A percentile compares a stretch with the other conserved stretches of the same genome.
Evolutionary conservation across 225 moss, liverwort and hornwort species (phyloP).

Genomic region (Physcomitrellopsis africana): DNA sequence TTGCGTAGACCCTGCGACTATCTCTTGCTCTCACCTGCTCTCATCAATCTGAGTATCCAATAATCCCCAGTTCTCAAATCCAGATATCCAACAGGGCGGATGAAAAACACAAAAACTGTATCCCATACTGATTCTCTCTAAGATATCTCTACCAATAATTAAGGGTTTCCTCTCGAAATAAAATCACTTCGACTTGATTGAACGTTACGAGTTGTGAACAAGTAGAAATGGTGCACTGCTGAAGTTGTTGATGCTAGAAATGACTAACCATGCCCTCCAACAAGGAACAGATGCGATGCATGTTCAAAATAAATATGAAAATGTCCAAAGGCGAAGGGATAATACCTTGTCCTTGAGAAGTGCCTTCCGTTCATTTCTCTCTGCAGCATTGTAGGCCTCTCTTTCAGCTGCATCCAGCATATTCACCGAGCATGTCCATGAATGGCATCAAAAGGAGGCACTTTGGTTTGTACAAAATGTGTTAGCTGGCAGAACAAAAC

Average conservation of each 20-base stretch:
- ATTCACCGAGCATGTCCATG: conserved; percentile 24
- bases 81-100: background rate
- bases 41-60: background rate
- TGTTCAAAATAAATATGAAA: background rate
- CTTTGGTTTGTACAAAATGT: background rate
- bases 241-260: background rate
- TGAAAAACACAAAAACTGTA: background rate
- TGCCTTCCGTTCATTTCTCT: conserved; percentile 85
- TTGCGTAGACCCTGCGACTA: background rate
- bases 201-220: background rate
- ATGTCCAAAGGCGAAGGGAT: too few relatives aligned
- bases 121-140: background rate
- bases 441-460: conserved; percentile 2
- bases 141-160: background rate
- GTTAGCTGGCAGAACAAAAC: background rate
- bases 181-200: background rate
- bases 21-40: background rate
- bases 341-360: conserved; percentile 89
- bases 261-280: background rate
- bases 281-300: background rate
- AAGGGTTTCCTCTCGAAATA: background rate
- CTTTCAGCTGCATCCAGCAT: conserved; percentile 68
- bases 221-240: background rate
- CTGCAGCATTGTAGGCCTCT: conserved; percentile 89
- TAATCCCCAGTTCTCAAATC: background rate